Conservation (phyloP, 2,329 filamentous ascomycete genomes). For the Scedosporium minutisporum region DNA sequence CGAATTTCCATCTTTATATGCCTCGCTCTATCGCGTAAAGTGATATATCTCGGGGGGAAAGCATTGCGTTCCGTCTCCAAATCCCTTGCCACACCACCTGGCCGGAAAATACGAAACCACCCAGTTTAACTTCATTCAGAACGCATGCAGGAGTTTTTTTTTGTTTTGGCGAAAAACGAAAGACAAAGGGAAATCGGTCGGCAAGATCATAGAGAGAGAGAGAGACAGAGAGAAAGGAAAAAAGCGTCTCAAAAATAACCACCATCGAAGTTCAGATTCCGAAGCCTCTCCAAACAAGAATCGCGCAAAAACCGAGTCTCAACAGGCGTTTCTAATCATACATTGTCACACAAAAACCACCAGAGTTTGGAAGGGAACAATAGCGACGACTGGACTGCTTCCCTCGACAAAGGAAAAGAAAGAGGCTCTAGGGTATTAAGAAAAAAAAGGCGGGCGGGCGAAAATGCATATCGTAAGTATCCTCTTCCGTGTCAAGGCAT, state of each 20-base stretch:
- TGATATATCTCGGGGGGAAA: not conserved
- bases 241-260: too few species aligned
- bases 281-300: not conserved
- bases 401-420: not conserved
- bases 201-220: too few species aligned
- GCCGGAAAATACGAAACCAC: too few species aligned
- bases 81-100: too few species aligned
- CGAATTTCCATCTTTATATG: not conserved
- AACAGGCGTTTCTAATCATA: not conserved
- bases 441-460: not conserved
- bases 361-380: not conserved
- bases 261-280: not conserved
- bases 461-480: slow-evolving; percentile 1
- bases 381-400: not conserved
- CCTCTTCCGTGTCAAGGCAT: not conserved
- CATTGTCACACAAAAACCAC: not conserved
- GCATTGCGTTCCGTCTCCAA: not conserved
- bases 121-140: too few species aligned
- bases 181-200: too few species aligned
- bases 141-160: too few species aligned
- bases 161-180: too few species aligned
- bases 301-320: not conserved
- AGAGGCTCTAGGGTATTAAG: not conserved
- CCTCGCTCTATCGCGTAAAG: not conserved
- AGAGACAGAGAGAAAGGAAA: too few species aligned